These are phyloP conservation scores for Tylopilus intermedius DNA, from an alignment of 768 basidiomycete genomes.

Conservation along the genomic window DNA sequence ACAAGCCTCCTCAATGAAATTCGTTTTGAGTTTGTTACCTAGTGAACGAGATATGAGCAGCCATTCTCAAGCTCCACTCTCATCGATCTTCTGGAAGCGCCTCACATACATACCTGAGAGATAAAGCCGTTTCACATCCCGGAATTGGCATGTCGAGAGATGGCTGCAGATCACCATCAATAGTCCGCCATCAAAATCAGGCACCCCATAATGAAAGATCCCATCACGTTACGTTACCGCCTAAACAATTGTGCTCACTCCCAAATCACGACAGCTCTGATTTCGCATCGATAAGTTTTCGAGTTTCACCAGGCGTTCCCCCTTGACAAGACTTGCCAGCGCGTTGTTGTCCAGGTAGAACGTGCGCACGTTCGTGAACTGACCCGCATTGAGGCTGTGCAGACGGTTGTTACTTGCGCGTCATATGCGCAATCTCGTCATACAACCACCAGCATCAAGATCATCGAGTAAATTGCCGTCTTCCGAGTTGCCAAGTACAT, in stretches of 20 bases:
- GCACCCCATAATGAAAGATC: conserved; percentile 34
- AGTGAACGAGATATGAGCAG: conserved; percentile 26
- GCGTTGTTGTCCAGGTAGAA: conserved; percentile 89
- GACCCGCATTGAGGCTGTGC: conserved; percentile 54
- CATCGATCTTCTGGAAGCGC: conserved; percentile 10
- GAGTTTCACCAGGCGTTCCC: conserved; percentile 60
- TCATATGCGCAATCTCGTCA: conserved; percentile 76
- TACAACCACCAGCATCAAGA: conserved; percentile 48
- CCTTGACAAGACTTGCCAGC: conserved; percentile 46
- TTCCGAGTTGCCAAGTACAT: conserved; percentile 30
- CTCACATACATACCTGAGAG: conserved; percentile 68
- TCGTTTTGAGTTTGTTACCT: conserved; percentile 67
- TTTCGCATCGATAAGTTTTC: conserved; percentile 91
- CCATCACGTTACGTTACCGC: conserved; percentile 31
- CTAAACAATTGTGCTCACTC: conserved; percentile 36
- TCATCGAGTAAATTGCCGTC: conserved; percentile 67
- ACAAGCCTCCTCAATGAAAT: conserved; percentile 68
- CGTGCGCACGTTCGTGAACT: conserved; percentile 72
- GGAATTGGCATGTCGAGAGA: conserved; percentile 59
- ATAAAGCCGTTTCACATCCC: conserved; percentile 91
- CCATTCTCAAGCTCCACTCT: conserved; percentile 16
- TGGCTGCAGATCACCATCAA: conserved; percentile 36
- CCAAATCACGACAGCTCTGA: conserved; percentile 74
- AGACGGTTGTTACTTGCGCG: conserved; percentile 82
- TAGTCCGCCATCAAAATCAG: conserved; percentile 32